phyloP scores from a whole-genome alignment of 2,329 filamentous ascomycete genomes.

The Blastomyces gilchristii region DNA sequence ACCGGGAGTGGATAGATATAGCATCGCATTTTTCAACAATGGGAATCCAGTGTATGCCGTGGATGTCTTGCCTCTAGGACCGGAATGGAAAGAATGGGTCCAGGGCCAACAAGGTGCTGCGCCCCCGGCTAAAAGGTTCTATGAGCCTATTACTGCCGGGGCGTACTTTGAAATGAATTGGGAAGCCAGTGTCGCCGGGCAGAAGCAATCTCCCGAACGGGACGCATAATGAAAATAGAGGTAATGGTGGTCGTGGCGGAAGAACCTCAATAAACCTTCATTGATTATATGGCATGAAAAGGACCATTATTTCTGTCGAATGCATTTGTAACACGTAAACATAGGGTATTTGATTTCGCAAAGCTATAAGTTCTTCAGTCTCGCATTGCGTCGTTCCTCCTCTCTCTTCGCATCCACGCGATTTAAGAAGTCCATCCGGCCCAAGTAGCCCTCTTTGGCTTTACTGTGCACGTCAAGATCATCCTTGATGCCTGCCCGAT shows the following conservation, averaged over 20 bases:
- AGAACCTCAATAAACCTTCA: not conserved
- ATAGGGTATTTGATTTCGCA: not conserved
- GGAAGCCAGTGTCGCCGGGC: slow-evolving; percentile 7
- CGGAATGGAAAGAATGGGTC: slow-evolving; percentile 3
- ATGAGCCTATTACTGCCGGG: slow-evolving; percentile 18
- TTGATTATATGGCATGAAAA: not conserved
- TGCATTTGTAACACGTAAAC: not conserved
- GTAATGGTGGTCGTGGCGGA: not conserved
- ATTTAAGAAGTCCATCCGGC: slow-evolving; percentile 52
- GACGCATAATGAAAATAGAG: not conserved
- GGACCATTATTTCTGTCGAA: not conserved
- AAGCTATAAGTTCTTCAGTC: slow-evolving; percentile 30
- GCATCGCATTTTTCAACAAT: slow-evolving; percentile 46
- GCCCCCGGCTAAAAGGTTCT: slow-evolving; percentile 11
- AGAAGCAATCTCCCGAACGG: slow-evolving; percentile 3
- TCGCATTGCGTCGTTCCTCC: slow-evolving; percentile 44
- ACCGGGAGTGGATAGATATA: slow-evolving; percentile 40
- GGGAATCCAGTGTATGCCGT: slow-evolving; percentile 39
- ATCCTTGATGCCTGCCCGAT: slow-evolving; percentile 50
- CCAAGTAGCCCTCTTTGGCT: slow-evolving; percentile 52
- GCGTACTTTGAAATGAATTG: slow-evolving; percentile 20
- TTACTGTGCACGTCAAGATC: slow-evolving; percentile 53
- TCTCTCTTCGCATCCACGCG: slow-evolving; percentile 48
- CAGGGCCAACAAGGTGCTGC: not conserved
- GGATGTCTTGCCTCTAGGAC: slow-evolving; percentile 4